Evolutionary conservation across 2,329 filamentous ascomycete genomes (phyloP).

Genomic region (Macrophomina pseudophaseolina): DNA sequence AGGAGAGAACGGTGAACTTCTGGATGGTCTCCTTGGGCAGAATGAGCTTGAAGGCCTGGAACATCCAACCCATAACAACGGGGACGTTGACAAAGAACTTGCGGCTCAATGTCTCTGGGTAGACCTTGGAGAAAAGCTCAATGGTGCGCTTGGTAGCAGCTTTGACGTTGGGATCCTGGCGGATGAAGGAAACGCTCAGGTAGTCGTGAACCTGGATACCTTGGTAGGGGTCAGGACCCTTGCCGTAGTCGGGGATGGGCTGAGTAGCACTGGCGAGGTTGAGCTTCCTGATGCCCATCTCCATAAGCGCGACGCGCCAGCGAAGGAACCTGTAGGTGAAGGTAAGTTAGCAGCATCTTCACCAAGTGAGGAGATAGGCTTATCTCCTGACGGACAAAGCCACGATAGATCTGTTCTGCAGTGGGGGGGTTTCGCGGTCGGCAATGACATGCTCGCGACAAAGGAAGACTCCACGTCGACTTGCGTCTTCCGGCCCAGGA

Average conservation of each 20-base stretch:
- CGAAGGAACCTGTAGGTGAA: slow-evolving; percentile 72
- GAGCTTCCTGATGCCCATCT: slow-evolving; percentile 78
- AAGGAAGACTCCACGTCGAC: neutral
- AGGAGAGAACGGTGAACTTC: slow-evolving; percentile 56
- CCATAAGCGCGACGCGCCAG: slow-evolving; percentile 92
- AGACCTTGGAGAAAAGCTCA: slow-evolving; percentile 77
- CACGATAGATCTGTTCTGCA: neutral
- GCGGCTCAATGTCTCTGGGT: slow-evolving; percentile 85
- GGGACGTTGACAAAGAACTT: slow-evolving; percentile 98
- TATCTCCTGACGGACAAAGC: slow-evolving; percentile 7
- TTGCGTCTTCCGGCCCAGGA: neutral
- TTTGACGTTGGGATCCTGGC: slow-evolving; percentile 77
- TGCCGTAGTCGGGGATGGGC: slow-evolving; percentile 71
- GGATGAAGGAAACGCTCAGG: slow-evolving; percentile 82
- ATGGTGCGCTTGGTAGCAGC: slow-evolving; percentile 81
- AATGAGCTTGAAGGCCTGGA: slow-evolving; percentile 53
- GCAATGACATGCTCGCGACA: neutral
- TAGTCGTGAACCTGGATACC: slow-evolving; percentile 96
- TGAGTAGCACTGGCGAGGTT: slow-evolving; percentile 70
- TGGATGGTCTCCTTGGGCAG: slow-evolving; percentile 54
- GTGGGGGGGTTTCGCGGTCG: neutral
- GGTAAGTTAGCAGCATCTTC: neutral
- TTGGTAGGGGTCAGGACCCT: slow-evolving; percentile 78
- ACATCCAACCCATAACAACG: slow-evolving; percentile 81
- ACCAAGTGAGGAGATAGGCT: neutral